phyloP scores from a whole-genome alignment of 2,329 filamentous ascomycete genomes.

The Xylaria sp. region DNA sequence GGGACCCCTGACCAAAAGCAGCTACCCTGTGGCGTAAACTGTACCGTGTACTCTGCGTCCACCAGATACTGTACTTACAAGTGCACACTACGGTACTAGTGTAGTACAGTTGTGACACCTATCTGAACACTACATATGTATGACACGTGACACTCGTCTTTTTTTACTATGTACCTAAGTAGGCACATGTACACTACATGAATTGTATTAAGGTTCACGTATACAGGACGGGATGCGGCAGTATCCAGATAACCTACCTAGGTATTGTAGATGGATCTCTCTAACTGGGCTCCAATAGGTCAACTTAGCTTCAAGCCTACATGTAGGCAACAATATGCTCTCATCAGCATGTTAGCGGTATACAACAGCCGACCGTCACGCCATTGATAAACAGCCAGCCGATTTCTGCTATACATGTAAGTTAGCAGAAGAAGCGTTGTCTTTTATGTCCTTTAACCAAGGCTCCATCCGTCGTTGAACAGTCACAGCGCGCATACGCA shows the following conservation, averaged over 20 bases:
- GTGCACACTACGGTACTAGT: too few species aligned
- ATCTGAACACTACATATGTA: not conserved
- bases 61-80: too few species aligned
- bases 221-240: not conserved
- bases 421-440: not conserved
- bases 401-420: not conserved
- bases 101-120: not conserved
- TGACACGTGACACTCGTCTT: slow-evolving; percentile 14
- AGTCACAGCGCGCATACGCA: not conserved
- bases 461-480: not conserved
- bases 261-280: not conserved
- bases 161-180: not conserved
- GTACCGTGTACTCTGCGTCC: too few species aligned
- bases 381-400: not conserved
- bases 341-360: not conserved
- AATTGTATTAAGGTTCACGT: not conserved
- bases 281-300: not conserved
- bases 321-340: not conserved
- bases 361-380: not conserved
- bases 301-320: not conserved
- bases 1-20: slow-evolving; percentile 19
- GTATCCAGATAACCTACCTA: not conserved
- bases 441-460: not conserved
- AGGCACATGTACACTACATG: too few species aligned
- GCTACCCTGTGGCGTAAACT: not conserved